A percentile compares a stretch with the other conserved stretches of the same genome.
Conservation (phyloP, 352 stramenopile species). For the Pythium grandisporangium region DNA sequence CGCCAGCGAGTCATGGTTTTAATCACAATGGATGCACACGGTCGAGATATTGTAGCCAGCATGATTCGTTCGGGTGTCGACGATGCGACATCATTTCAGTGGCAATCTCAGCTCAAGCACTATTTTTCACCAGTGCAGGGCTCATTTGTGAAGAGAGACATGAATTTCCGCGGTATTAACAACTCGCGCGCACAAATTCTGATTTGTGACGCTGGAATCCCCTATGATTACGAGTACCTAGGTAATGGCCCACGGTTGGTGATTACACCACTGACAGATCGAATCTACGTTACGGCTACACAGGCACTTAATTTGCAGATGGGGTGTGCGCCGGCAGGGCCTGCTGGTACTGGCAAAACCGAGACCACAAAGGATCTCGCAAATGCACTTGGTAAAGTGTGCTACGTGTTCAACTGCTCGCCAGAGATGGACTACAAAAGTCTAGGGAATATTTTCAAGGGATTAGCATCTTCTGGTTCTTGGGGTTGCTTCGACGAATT, state of each 20-base stretch:
- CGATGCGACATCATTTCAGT: constrained; percentile 86
- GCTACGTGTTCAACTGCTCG: constrained; percentile 95
- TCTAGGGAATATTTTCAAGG: constrained; percentile 97
- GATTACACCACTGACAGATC: constrained; percentile 94
- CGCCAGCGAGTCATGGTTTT: constrained; percentile 92
- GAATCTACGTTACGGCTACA: constrained; percentile 95
- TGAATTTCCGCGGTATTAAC: constrained; percentile 75
- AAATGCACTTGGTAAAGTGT: constrained; percentile 91
- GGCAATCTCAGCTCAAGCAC: constrained; percentile 95
- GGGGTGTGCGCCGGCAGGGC: constrained; percentile 70
- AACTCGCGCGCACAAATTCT: constrained; percentile 78
- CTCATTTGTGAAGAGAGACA: constrained; percentile 88
- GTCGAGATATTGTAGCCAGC: constrained; percentile 92
- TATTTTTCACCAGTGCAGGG: constrained; percentile 85
- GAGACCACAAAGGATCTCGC: constrained; percentile 95
- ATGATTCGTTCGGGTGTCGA: constrained; percentile 89
- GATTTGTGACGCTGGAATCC: constrained; percentile 90
- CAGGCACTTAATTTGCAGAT: constrained; percentile 92
- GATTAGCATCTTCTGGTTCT: constrained; percentile 88
- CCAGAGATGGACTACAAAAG: constrained; percentile 96
- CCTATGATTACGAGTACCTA: constrained; percentile 97
- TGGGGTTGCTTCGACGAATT: constrained; percentile 98
- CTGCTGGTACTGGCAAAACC: constrained; percentile 90
- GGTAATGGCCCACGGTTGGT: constrained; percentile 92
- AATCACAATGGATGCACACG: constrained; percentile 95